Evolutionary conservation across 768 basidiomycete species (phyloP).

Genomic region (Mycena belliarum): DNA sequence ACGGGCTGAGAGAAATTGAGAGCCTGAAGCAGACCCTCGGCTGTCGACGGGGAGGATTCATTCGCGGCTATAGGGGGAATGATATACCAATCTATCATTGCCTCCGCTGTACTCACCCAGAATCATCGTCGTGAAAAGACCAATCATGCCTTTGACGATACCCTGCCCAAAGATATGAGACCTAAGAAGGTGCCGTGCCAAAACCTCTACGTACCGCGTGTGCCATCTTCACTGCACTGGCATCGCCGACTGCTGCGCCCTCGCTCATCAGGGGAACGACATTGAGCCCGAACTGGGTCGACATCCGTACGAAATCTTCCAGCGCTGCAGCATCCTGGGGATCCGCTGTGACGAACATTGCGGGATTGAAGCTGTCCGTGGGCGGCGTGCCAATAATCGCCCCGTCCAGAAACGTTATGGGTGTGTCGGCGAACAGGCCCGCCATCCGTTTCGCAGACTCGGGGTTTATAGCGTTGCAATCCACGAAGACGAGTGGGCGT

Average conservation of each 20-base stretch:
- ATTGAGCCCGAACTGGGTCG: slow-evolving; percentile 37
- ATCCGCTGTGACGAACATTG: slow-evolving; percentile 44
- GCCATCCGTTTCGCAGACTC: slow-evolving; percentile 42
- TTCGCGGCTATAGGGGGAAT: slow-evolving; percentile 42
- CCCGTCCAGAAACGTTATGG: slow-evolving; percentile 45
- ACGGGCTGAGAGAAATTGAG: slow-evolving; percentile 37
- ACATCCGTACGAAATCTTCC: slow-evolving; percentile 36
- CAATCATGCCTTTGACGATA: slow-evolving; percentile 45
- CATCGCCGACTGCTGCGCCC: slow-evolving; percentile 44
- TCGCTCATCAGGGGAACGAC: slow-evolving; percentile 41
- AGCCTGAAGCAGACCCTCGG: slow-evolving; percentile 44
- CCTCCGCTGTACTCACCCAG: slow-evolving; percentile 32
- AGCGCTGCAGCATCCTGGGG: slow-evolving; percentile 31
- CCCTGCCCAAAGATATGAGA: slow-evolving; percentile 39
- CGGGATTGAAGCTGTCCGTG: slow-evolving; percentile 38
- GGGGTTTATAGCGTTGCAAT: slow-evolving; percentile 50
- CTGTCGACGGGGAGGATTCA: slow-evolving; percentile 49
- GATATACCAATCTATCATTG: too few species aligned
- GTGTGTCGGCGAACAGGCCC: slow-evolving; percentile 35
- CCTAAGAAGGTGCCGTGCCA: too few species aligned
- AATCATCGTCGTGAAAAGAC: slow-evolving; percentile 44
- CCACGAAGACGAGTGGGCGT: slow-evolving; percentile 35
- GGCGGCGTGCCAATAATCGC: slow-evolving; percentile 49
- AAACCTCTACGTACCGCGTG: slow-evolving; percentile 43
- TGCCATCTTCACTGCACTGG: slow-evolving; percentile 53